Evolutionary conservation across 2,329 filamentous ascomycete genomes (phyloP), one percentile per base, ranked within the genome.

Genomic region (Ophiostoma australiae): DNA sequence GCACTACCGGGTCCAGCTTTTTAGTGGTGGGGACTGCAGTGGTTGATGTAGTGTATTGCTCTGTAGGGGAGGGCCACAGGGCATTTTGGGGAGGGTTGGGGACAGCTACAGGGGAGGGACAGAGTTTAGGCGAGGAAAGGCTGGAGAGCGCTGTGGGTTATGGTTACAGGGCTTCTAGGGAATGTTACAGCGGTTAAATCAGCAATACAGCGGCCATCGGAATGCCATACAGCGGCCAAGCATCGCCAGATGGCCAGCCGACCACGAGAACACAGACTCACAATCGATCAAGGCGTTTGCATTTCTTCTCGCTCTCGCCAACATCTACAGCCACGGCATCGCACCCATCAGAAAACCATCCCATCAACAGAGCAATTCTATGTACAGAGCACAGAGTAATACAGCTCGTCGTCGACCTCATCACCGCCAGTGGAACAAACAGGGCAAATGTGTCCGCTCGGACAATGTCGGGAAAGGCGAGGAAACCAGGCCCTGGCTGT

Each of bases 1-100:
- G 72, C 69, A 71, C 72, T 37, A 66, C 63, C 71, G 71, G 71
- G 71, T 72, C 71, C 69, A 72, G 71, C 71, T 72, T 66, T 55
- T 69, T 58, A 37, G 65, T 33, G 39, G 48, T 39, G 68, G 35
- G 48, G 33, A 67, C 55, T 48, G 68, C 17, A 68, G 69, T 72
- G 71, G 70, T 63, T 17, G 58, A 11, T 63, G n/a, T 27, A 10
- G 52, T 13, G 11, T 41, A 41, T 11, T 8, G 37, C 27, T 31
- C 27, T 48, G 44, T n/a, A n/a, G 17, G 44, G 15, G 17, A 39
- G 8, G 37, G 10, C 10, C 37, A 39, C 37, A 39, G 37, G 37
- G 37, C 37, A 11, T 3, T 0, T 39, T 10, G 37, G 37, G 10
- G 37, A 39, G 6, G 37, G 37, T 39, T 31, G 27, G 27, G 27